Evolutionary conservation across 2,329 filamentous ascomycete species (phyloP).

Genomic region (Botrytis byssoidea): DNA sequence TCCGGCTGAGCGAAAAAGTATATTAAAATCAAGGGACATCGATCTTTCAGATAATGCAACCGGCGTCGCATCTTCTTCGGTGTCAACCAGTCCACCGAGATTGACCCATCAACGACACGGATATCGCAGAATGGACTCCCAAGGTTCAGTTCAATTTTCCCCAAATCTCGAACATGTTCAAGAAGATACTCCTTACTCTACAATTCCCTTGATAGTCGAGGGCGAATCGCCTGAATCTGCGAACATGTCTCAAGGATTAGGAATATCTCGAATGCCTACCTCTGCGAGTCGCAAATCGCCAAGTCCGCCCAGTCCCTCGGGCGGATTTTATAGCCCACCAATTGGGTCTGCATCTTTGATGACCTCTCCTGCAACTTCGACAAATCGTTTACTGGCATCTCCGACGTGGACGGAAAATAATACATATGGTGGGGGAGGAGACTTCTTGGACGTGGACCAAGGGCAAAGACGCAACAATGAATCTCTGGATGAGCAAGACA

Average conservation of each 20-base stretch:
- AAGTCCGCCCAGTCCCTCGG: constrained; percentile 10
- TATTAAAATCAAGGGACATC: neutral
- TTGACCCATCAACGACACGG: constrained; percentile 13
- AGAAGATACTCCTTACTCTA: neutral
- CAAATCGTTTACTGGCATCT: constrained; percentile 23
- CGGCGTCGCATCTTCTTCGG: constrained; percentile 3
- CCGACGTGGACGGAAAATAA: constrained; percentile 22
- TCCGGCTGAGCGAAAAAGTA: neutral
- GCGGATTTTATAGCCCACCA: constrained; percentile 7
- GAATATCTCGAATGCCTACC: constrained; percentile 17
- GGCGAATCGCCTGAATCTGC: neutral
- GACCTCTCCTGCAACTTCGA: constrained; percentile 3
- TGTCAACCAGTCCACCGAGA: neutral
- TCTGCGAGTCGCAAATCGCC: constrained; percentile 7
- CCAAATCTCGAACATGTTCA: neutral
- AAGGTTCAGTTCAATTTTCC: constrained; percentile 13
- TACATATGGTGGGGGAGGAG: constrained; percentile 4
- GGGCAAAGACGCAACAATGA: constrained; percentile 5
- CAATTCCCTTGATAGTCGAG: neutral
- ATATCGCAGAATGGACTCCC: constrained; percentile 19
- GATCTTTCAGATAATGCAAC: neutral
- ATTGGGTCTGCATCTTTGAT: neutral
- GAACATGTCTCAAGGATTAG: constrained; percentile 6
- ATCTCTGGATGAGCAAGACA: constrained; percentile 19
- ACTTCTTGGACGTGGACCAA: neutral